Evolutionary conservation across 1,284 basidiomycete genomes (phyloP), one percentile per base, ranked within the genome.

Genomic region (Naganishia liquefaciens): DNA sequence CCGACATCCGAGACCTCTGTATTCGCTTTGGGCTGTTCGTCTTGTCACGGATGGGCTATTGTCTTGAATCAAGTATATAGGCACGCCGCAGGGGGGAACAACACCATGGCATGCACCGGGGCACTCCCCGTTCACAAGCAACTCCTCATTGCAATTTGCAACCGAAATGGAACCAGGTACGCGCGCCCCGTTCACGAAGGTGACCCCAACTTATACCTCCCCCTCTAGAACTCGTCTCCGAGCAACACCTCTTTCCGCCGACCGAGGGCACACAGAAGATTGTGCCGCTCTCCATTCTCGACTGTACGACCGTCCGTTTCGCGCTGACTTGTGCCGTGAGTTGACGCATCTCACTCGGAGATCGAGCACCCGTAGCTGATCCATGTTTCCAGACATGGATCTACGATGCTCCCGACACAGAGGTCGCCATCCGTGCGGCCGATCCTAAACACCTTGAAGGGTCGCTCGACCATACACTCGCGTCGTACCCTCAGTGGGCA

Each of bases 401-500:
- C 33, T 79, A 74, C 60, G 68, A 73, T 50, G 46, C 68, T 7
- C 68, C 63, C 9, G 25, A 64, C 13, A 17, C 46, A 3, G 6
- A n/a, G 30, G 7, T 21, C 1, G 44, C 55, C 47, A 15, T 2
- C 5, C 30, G 11, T 13, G 55, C 55, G 25, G 33, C 55, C 4
- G 19, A 40, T 9, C 40, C 37, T 3, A 54, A 67, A 23, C 61
- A 72, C 1, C 73, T 81, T 25, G 37, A 61, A 1, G 4, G 10
- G 9, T 77, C 79, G 9, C 71, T 81, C 7, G 61, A 63, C n/a
- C 49, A 53, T 17, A 76, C 76, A 5, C 70, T 81, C 46, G 66
- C 72, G 51, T 67, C 69, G 1, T 82, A 82, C 66, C 79, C 81
- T 1, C 79, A 81, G 46, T 81, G 77, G 74, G 69, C 75, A 1